These are phyloP conservation scores for Podaxis mareebaensis DNA, from an alignment of 768 basidiomycete genomes.

Conservation along the genomic window DNA sequence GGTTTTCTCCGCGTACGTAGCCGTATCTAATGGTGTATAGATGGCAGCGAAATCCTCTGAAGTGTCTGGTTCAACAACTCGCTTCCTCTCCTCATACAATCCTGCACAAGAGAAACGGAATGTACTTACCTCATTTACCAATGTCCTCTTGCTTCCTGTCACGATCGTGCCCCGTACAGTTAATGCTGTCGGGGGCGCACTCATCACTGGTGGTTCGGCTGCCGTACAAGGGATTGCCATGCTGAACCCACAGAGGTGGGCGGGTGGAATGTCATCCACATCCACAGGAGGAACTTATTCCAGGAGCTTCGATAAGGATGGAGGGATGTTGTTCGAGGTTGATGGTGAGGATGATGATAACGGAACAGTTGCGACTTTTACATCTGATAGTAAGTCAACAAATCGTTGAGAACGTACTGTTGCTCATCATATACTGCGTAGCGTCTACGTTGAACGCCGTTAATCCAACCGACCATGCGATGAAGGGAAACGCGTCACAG, in stretches of 20 bases:
- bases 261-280: conserved; percentile 36
- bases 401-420: neutral
- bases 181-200: conserved; percentile 64
- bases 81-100: conserved; percentile 83
- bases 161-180: conserved; percentile 91
- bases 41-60: conserved; percentile 14
- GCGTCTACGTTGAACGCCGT: neutral
- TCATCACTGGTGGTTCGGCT: conserved; percentile 70
- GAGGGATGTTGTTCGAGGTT: conserved; percentile 51
- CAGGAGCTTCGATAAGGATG: conserved; percentile 38
- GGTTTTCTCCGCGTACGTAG: neutral
- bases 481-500: conserved; percentile 15
- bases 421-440: conserved; percentile 1
- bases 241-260: conserved; percentile 90
- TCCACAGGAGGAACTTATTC: conserved; percentile 31
- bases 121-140: conserved; percentile 89
- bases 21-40: conserved; percentile 1
- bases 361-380: conserved; percentile 7
- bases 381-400: conserved; percentile 6
- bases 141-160: conserved; percentile 87
- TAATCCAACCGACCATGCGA: neutral
- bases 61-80: conserved; percentile 27
- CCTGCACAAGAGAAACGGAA: conserved; percentile 92
- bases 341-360: conserved; percentile 28
- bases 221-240: conserved; percentile 85